Evolutionary conservation across 768 basidiomycete species (phyloP), one percentile per base, ranked within the genome.

Genomic region (Pleurotus djamor): DNA sequence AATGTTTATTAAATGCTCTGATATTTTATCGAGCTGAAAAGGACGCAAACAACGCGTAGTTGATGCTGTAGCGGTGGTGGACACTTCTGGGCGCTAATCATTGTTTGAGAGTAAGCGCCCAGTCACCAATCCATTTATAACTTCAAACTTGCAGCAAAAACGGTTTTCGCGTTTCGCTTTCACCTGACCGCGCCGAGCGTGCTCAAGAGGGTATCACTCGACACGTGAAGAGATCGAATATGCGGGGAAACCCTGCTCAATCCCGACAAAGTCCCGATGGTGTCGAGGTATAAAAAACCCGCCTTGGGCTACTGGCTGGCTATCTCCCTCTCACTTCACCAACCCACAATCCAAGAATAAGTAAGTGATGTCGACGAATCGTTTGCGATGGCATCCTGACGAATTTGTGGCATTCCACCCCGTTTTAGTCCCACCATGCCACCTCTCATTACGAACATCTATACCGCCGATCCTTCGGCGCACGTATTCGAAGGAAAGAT

Each of bases 401-500:
- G 7, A 47, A 12, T 47, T 47, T n/a, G 14, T 47, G 16, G 17
- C 7, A 10, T 8, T 5, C 2, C 45, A 47, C 17, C 45, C n/a
- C 38, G n/a, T 17, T 7, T 47, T 16, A 17, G 13, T 17, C 21
- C 51, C 51, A 52, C 17, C 13, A 52, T 52, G 51, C 33, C 51
- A 17, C 64, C 63, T 41, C 56, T 63, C 32, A 60, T 66, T 36
- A 64, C 63, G n/a, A 62, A 67, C 38, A 59, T 67, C 56, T 67
- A 63, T 59, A 65, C 64, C n/a, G 66, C 66, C 48, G 66, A 67
- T 50, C 66, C 66, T 12, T 65, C 64, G 7, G 66, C 66, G 2
- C 66, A 67, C 51, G 66, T 67, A 57, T 67, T 67, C 64, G 62
- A 67, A 52, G 62, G 61, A 56, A 61, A 54, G 21, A 56, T 67